phyloP scores from a whole-genome alignment of 306 rosid genomes.

The Rosa lucieae region DNA sequence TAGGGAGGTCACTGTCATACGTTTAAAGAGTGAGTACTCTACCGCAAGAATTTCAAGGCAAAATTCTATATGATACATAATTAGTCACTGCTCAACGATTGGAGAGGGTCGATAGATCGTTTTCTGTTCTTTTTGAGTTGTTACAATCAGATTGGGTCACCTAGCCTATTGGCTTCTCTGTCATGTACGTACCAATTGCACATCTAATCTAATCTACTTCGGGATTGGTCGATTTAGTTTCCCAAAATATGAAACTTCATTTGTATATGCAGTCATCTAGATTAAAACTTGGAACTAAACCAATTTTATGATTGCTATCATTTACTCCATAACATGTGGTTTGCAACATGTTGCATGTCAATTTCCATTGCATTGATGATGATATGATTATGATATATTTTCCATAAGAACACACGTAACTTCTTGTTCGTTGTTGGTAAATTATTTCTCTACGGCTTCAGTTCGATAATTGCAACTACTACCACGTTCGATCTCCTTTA shows the following conservation, averaged over 20 bases:
- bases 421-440: background rate
- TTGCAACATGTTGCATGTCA: background rate
- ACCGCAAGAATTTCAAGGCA: background rate
- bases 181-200: background rate
- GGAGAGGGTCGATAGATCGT: background rate
- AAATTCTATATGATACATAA: background rate
- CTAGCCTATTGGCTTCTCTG: background rate
- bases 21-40: background rate
- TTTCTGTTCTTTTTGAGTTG: background rate
- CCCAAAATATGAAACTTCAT: background rate
- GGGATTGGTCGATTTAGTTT: background rate
- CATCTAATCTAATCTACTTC: background rate
- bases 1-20: background rate
- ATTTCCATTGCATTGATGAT: background rate
- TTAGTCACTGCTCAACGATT: background rate
- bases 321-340: background rate
- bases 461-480: background rate
- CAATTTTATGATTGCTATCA: background rate
- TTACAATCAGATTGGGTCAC: background rate
- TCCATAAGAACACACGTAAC: background rate
- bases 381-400: background rate
- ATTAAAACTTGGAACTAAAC: slow-evolving; percentile 1
- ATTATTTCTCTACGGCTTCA: background rate
- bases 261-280: background rate
- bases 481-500: background rate